Evolutionary conservation across 371 early-diverging fungal species (phyloP), one percentile per base, ranked within the genome.

Genomic region (Zychaea mexicana): DNA sequence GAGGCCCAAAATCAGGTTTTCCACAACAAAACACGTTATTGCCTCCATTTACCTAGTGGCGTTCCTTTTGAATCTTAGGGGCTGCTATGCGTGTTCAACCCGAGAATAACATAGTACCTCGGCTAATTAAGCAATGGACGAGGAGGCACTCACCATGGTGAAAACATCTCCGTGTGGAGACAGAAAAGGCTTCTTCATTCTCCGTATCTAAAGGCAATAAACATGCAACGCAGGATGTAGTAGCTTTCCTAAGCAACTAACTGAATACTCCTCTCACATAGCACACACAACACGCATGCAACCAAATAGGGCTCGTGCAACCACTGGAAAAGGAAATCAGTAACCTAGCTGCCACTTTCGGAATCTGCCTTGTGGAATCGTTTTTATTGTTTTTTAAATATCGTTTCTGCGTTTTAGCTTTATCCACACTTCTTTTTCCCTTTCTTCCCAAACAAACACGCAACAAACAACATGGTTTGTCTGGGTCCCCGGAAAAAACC

Each of bases 401-500:
- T 22, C 54, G 24, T n/a, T 5, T 17, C 45, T 45, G 45, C 17
- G 6, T 49, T 26, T 32, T 39, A 19, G 4, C 32, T 28, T 0
- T 39, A 22, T 57, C 10, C 39, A 2, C 33, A 38, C 39, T 38
- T 17, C 24, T 57, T 38, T 57, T 9, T 26, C 9, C 26, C 22
- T 57, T 39, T 21, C 39, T 27, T 1, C 21, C 17, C 7, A 17
- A 1, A 49, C 10, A 22, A 42, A 49, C 21, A 49, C 10, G 24
- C 5, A 3, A 49, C 7, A 49, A 4, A 22, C 19, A 49, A 9
- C 28, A 74, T 74, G 74, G 71, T 68, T 30, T 74, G 74, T 49
- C 59, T 74, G 22, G 71, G 74, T 26, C 74, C 74, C 52, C 61
- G 74, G 21, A 74, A 74, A 32, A 74, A 74, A 61, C 45, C 59